phyloP scores from a whole-genome alignment of 371 early-diverging fungal genomes.

The Lichtheimia hyalospora region DNA sequence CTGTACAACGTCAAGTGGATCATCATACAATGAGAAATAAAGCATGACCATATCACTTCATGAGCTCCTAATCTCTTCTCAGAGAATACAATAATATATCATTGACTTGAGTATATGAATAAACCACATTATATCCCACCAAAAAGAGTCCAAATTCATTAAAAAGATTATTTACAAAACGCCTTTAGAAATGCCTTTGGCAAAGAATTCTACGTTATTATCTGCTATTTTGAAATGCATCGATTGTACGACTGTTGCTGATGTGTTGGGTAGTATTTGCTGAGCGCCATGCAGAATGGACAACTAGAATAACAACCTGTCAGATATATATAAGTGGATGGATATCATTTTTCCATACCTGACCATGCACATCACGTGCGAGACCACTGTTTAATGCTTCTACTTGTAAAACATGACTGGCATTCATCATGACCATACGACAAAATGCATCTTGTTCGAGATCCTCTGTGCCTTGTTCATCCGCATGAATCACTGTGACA shows the following conservation, averaged over 20 bases:
- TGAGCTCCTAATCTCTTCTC: too few species aligned
- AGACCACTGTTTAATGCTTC: conserved; percentile 63
- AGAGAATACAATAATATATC: too few species aligned
- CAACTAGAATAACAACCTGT: conserved; percentile 21
- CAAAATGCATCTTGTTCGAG: conserved; percentile 56
- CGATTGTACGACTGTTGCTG: conserved; percentile 27
- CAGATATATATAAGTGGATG: too few species aligned
- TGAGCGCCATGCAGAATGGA: conserved; percentile 56
- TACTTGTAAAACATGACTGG: conserved; percentile 59
- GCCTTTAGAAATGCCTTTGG: conserved; percentile 62
- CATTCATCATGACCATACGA: conserved; percentile 44
- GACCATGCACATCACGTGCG: conserved; percentile 70
- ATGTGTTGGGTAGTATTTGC: conserved; percentile 14
- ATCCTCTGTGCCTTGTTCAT: conserved; percentile 55
- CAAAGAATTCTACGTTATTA: conserved; percentile 69
- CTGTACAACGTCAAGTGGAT: too few species aligned
- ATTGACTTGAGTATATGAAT: too few species aligned
- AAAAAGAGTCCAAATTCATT: too few species aligned
- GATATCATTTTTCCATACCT: conserved; percentile 30
- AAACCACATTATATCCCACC: too few species aligned
- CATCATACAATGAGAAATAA: too few species aligned
- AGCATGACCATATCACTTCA: too few species aligned
- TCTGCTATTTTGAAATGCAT: conserved; percentile 70
- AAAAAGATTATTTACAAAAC: background rate
- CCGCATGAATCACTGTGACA: conserved; percentile 60